Evolutionary conservation across 2,329 filamentous ascomycete species (phyloP), one percentile per base, ranked within the genome.

Genomic region (Alternaria brassicicola): DNA sequence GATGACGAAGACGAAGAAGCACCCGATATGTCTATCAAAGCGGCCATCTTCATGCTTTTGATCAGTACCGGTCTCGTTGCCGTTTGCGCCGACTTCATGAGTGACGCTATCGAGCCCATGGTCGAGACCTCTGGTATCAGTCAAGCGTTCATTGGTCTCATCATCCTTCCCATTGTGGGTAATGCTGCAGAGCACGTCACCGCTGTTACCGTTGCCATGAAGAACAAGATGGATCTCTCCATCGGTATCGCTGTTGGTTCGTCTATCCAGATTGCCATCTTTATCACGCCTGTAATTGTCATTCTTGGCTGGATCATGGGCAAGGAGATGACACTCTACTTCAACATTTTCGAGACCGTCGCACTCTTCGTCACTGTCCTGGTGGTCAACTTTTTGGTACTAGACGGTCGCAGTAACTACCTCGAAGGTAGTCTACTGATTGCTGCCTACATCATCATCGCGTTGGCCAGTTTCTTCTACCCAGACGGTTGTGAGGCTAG

Each of bases 141-240:
- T 61, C 84, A 91, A 70, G 89, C 90, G 31, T 93, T 94, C 63
- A 88, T 93, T 61, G 91, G 91, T 68, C 83, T 93, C 10, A 93
- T 94, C 67, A 86, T 94, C 51, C 80, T 94, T 4, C 90, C 90
- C 8, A 92, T 93, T 67, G 90, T 93, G n/a, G 89, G 90, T 36
- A 93, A 93, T 68, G 90, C 90, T 2, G 90, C 90, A 13, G 90
- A 93, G 78, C 90, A 93, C 80, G 89, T 90, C 19, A 93, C 90
- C 0, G 90, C 90, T 6, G 89, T 93, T 52, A 91, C 87, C 0
- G 90, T 93, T 1, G 90, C 91, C 6, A 84, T 88, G 67, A 92
- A 93, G 82, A 91, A 93, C 78, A 93, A 93, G 78, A 92, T 93
- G 89, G 91, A 93, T 70, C 80, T 93, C 8, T 88, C 90, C 3